Evolutionary conservation across 345 rosid species (phyloP).

Genomic region (Nephelium lappaceum): DNA sequence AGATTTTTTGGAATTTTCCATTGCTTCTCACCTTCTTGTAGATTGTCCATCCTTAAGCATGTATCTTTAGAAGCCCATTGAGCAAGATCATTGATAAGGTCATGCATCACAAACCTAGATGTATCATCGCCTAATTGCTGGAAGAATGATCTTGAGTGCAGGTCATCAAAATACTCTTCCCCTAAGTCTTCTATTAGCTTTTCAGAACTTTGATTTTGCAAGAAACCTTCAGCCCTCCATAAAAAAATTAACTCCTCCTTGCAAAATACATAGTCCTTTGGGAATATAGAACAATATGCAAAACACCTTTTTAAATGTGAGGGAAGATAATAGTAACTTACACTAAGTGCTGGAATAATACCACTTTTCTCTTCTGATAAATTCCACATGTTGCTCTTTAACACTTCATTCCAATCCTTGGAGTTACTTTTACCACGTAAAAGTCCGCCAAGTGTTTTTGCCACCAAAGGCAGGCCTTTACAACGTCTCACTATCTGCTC

Average conservation of each 20-base stretch:
- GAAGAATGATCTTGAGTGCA: slow-evolving; percentile 5
- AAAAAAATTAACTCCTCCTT: slow-evolving; percentile 32
- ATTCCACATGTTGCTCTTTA: slow-evolving; percentile 16
- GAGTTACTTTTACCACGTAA: not conserved
- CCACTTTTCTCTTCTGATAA: not conserved
- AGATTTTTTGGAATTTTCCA: not conserved
- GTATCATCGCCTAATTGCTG: not conserved
- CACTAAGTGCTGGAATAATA: not conserved
- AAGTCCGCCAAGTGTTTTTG: slow-evolving; percentile 26
- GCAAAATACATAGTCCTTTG: slow-evolving; percentile 36
- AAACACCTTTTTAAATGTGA: slow-evolving; percentile 41
- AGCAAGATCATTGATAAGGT: slow-evolving; percentile 26
- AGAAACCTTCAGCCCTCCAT: slow-evolving; percentile 43
- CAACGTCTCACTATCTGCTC: not conserved
- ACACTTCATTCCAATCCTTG: slow-evolving; percentile 19
- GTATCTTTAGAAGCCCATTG: not conserved
- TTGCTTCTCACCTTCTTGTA: not conserved
- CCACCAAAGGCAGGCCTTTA: slow-evolving; percentile 18
- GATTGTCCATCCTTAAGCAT: not conserved
- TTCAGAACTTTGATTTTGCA: not conserved
- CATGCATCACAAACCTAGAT: slow-evolving; percentile 14
- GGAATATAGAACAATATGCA: slow-evolving; percentile 38
- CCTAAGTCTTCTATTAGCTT: slow-evolving; percentile 13
- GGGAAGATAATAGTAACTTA: slow-evolving; percentile 37
- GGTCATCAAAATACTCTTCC: not conserved